phyloP scores from a whole-genome alignment of 176 grass and related monocot species.

The Eleusine indica region DNA sequence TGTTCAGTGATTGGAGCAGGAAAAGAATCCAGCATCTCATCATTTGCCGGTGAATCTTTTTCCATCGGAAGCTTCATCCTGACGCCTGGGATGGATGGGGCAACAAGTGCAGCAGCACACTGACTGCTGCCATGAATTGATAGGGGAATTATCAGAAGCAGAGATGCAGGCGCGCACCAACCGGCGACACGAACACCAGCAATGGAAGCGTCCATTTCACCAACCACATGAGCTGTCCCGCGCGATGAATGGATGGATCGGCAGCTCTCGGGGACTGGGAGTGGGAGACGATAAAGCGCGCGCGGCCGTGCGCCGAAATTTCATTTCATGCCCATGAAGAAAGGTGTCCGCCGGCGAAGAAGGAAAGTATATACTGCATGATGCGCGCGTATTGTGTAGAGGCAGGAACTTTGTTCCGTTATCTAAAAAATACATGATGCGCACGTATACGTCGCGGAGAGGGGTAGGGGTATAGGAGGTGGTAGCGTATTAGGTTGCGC shows the following conservation, averaged over 20 bases:
- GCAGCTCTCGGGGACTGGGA: too few relatives aligned
- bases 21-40: slow-evolving; percentile 28
- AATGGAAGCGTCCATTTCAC: slow-evolving; percentile 42
- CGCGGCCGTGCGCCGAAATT: not conserved
- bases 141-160: slow-evolving; percentile 18
- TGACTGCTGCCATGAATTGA: not conserved
- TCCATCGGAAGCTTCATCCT: slow-evolving; percentile 36
- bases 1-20: not conserved
- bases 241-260: not conserved
- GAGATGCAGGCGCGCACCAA: slow-evolving; percentile 14
- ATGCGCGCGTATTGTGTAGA: too few relatives aligned
- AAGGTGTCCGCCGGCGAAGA: not conserved
- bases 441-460: not conserved
- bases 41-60: slow-evolving; percentile 28
- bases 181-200: slow-evolving; percentile 48
- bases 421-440: not conserved
- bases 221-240: slow-evolving; percentile 56
- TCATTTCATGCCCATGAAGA: not conserved
- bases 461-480: not conserved
- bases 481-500: not conserved
- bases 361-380: not conserved
- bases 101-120: not conserved
- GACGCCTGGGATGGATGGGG: slow-evolving; percentile 30
- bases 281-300: not conserved
- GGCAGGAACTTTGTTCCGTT: too few relatives aligned